Percentiles rank a stretch among this genome's conserved stretches.
Conservation (phyloP, 2,329 filamentous ascomycete genomes). For the Phoma sp. region DNA sequence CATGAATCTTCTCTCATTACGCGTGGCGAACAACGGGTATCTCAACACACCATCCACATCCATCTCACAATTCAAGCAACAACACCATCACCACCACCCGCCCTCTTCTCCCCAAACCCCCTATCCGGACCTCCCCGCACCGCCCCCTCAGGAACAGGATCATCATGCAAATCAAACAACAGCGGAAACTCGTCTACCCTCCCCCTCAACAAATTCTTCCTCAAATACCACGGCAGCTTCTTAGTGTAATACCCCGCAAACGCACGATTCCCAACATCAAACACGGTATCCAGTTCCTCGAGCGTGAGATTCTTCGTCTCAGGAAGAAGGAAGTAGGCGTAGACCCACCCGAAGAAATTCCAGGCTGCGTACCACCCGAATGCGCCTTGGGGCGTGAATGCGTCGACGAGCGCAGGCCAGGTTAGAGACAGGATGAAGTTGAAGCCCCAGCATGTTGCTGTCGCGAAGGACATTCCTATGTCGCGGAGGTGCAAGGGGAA, state of each 20-base stretch:
- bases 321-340: slow-evolving; percentile 39
- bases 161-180: slow-evolving; percentile 33
- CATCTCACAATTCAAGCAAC: too few species aligned
- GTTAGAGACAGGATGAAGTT: slow-evolving; percentile 62
- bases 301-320: slow-evolving; percentile 43
- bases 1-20: too few species aligned
- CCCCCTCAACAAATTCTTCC: slow-evolving; percentile 41
- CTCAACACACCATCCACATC: too few species aligned
- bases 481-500: slow-evolving; percentile 57
- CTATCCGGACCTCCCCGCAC: background rate
- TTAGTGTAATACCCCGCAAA: slow-evolving; percentile 34
- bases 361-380: slow-evolving; percentile 65
- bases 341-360: slow-evolving; percentile 62
- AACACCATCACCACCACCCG: background rate
- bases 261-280: slow-evolving; percentile 38
- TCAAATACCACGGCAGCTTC: slow-evolving; percentile 49
- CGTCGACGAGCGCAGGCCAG: slow-evolving; percentile 59
- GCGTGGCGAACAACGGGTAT: background rate
- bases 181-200: slow-evolving; percentile 38
- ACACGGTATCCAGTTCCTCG: slow-evolving; percentile 41
- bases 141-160: slow-evolving; percentile 14
- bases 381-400: slow-evolving; percentile 60
- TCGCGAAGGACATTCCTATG: slow-evolving; percentile 53
- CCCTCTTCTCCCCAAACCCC: slow-evolving; percentile 8
- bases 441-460: slow-evolving; percentile 65